phyloP scores from a whole-genome alignment of 805 yeast genomes.

The Lipomyces kockii region DNA sequence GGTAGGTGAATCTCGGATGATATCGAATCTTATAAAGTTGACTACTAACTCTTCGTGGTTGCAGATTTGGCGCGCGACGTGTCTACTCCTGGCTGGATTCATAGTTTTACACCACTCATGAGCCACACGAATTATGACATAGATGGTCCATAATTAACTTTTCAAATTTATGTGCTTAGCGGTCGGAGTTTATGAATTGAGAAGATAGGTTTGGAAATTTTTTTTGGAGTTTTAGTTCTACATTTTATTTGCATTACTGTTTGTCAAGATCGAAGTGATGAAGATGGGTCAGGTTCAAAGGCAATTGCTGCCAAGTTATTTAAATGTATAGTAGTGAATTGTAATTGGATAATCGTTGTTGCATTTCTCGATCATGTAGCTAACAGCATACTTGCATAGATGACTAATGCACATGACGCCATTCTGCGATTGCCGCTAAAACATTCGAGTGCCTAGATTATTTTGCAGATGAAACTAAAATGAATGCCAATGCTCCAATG shows the following conservation, averaged over 20 bases:
- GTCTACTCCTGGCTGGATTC: conserved; percentile 52
- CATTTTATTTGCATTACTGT: not conserved
- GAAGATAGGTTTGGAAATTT: no score
- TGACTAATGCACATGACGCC: not conserved
- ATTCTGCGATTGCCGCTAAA: not conserved
- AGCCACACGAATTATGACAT: not conserved
- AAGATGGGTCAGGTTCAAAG: not conserved
- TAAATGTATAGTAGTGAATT: not conserved
- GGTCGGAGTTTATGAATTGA: not conserved
- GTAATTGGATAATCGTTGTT: not conserved
- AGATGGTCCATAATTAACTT: not conserved
- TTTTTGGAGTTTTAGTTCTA: not conserved
- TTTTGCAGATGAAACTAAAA: not conserved
- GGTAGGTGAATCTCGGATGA: conserved; percentile 22
- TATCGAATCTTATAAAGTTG: not conserved
- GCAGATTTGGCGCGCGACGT: conserved; percentile 59
- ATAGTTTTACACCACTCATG: conserved; percentile 22
- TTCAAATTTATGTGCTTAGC: not conserved
- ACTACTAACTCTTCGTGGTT: conserved; percentile 39
- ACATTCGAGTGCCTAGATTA: not conserved
- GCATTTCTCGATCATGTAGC: not conserved
- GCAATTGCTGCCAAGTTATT: not conserved
- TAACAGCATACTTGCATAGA: not conserved
- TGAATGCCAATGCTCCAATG: not conserved
- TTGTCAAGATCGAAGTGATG: not conserved